Base-by-base conservation (phyloP, 805 yeast genomes). In the Candida anglica region DNA sequence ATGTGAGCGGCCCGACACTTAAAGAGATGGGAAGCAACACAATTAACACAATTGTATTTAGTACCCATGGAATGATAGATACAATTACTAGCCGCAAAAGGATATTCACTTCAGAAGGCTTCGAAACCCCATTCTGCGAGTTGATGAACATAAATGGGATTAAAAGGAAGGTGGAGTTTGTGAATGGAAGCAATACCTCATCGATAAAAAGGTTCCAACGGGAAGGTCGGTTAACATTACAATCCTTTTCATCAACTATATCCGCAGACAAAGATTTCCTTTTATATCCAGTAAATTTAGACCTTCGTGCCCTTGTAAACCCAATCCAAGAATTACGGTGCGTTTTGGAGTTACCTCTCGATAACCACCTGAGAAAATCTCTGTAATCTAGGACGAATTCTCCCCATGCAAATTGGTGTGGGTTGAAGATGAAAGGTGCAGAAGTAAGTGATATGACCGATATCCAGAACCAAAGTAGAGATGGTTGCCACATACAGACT, bases 91-190 rank as follows among this genome's bases (percentile, higher is more conserved):
- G 56, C 37, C 97, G 69, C 9, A 82, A 42, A 0, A 84, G 50
- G 0, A 91, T 74, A 66, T 37, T 58, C 42, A n/a, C 73, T 61
- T 33, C 58, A 46, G 30, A 46, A 41, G 52, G 50, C 7, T 40
- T 34, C 15, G 21, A 20, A 1, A 87, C 95, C 19, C 96, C 96
- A 21, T 81, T 86, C 63, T 87, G 96, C 1, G 96, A 71, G 58
- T 88, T 89, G 48, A 85, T 81, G 50, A 84, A 91, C 33, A 80
- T 66, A 57, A 77, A 91, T 0, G 95, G 89, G 34, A 79, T 60
- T 37, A 82, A 73, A 31, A 47, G 44, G 11, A 46, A 36, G 7
- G 38, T 1, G 1, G 46, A 31, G 5, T 41, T 41, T 3, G 54
- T 10, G 2, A 47, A 22, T 6, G 56, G 55, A 3, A 44, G 9